Evolutionary conservation across 1,284 basidiomycete species (phyloP).

Genomic region (Takashimella tepidaria): DNA sequence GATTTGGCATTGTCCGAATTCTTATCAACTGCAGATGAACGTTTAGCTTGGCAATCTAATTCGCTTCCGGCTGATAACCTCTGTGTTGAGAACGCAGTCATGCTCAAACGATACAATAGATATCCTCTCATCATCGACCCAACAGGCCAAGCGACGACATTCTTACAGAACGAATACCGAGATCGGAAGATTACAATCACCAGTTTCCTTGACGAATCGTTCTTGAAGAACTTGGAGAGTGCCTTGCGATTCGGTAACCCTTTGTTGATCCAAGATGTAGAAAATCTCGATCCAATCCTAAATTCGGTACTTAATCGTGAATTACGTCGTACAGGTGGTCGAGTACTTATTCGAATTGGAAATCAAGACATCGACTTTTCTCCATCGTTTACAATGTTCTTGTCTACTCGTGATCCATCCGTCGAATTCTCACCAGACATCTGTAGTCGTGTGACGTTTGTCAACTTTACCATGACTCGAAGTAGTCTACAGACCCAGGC

Average conservation of each 20-base stretch:
- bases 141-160: constrained; percentile 94
- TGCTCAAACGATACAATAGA: constrained; percentile 96
- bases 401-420: constrained; percentile 94
- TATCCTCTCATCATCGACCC: constrained; percentile 98
- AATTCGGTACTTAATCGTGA: constrained; percentile 98
- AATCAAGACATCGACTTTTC: constrained; percentile 99
- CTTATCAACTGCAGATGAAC: constrained; percentile 93
- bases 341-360: constrained; percentile 95
- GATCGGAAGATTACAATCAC: constrained; percentile 97
- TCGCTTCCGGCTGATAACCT: constrained; percentile 90
- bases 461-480: constrained; percentile 99
- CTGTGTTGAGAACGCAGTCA: constrained; percentile 97
- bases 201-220: constrained; percentile 97
- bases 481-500: constrained; percentile 98
- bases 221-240: constrained; percentile 96
- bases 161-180: constrained; percentile 90
- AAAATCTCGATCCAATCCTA: constrained; percentile 94
- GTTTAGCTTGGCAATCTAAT: constrained; percentile 91
- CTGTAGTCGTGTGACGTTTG: constrained; percentile 97
- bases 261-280: constrained; percentile 94
- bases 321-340: constrained; percentile 89
- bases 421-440: constrained; percentile 98
- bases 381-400: constrained; percentile 98
- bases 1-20: constrained; percentile 94
- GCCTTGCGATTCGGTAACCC: constrained; percentile 99